Base-by-base conservation (phyloP, 768 basidiomycete species). In the Tylopilus plumbeoviolaceoides region DNA sequence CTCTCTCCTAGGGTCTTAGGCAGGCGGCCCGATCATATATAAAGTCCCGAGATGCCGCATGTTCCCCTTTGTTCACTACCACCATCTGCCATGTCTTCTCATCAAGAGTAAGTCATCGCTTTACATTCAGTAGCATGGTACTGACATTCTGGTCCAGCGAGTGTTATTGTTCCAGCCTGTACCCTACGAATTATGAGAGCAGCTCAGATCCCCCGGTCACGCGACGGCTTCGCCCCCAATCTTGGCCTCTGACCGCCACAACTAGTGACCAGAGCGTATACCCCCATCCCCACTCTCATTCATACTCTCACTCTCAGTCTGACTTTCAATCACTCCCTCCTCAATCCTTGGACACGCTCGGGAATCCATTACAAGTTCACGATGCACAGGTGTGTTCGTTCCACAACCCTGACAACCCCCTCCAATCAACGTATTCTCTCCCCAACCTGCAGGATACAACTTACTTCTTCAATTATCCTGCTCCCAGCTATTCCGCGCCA, bases 21-120 rank as follows among this genome's bases (percentile, higher is more conserved):
- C 30, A 63, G 42, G 44, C 48, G 47, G 44, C 27, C 44, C 45
- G 54, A 44, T 54, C 62, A 62, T 59, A 68, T 68, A 69, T 70
- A 69, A 68, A 54, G 47, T 23, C 33, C 44, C 30, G n/a, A 30
- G 28, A 39, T 47, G 41, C 52, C 48, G 41, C 50, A 58, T 50
- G 51, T 33, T 7, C 51, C 46, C 46, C 27, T 21, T 38, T 40
- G n/a, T 53, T 15, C 43, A 48, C 33, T 41, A 51, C 40, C 55
- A 28, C 21, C 51, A 31, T 39, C 20, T 46, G 41, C 7, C 55
- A 66, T 66, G 65, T 57, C 66, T 42, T 57, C 66, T 7, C 41
- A 46, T 27, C 49, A 48, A 35, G 44, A 52, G 66, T 66, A 49
- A 53, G 66, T 57, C 12, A 5, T 21, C 36, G 9, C 27, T 45